These are phyloP conservation scores for Melampsora occidentalis DNA, from an alignment of 1,284 basidiomycete species.

Conservation along the genomic window DNA sequence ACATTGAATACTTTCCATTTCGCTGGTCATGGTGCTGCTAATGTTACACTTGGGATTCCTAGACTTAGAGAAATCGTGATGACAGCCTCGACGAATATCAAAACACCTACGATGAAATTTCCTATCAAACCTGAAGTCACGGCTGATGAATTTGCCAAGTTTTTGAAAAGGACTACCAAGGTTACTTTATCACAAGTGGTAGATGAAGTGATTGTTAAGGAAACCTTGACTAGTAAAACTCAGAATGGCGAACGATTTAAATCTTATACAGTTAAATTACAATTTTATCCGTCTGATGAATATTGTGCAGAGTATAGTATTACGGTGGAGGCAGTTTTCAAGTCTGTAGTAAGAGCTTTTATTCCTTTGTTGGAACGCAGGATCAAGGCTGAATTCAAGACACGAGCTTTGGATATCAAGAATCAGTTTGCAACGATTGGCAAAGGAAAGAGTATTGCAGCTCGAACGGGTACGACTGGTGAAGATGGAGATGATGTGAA, in stretches of 20 bases:
- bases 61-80: slow-evolving; percentile 98
- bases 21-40: slow-evolving; percentile 96
- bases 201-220: slow-evolving; percentile 77
- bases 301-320: slow-evolving; percentile 83
- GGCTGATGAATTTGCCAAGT: slow-evolving; percentile 65
- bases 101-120: slow-evolving; percentile 98
- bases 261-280: slow-evolving; percentile 75
- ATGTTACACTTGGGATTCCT: slow-evolving; percentile 98
- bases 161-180: slow-evolving; percentile 86
- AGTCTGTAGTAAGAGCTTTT: slow-evolving; percentile 72
- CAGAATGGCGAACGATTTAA: slow-evolving; percentile 64
- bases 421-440: slow-evolving; percentile 78
- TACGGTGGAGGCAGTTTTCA: slow-evolving; percentile 69
- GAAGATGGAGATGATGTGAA: slow-evolving; percentile 59
- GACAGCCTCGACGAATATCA: slow-evolving; percentile 94
- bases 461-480: slow-evolving; percentile 56
- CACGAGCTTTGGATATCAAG: slow-evolving; percentile 74
- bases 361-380: slow-evolving; percentile 81
- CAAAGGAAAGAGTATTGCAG: slow-evolving; percentile 64
- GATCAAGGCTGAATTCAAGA: slow-evolving; percentile 80
- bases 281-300: slow-evolving; percentile 82
- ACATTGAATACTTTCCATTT: slow-evolving; percentile 99
- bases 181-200: slow-evolving; percentile 85
- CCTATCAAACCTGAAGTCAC: slow-evolving; percentile 64
- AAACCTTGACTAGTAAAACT: slow-evolving; percentile 67